These are phyloP conservation scores for Aquilaria yunnanensis DNA, from an alignment of 345 rosid species.

Conservation along the genomic window DNA sequence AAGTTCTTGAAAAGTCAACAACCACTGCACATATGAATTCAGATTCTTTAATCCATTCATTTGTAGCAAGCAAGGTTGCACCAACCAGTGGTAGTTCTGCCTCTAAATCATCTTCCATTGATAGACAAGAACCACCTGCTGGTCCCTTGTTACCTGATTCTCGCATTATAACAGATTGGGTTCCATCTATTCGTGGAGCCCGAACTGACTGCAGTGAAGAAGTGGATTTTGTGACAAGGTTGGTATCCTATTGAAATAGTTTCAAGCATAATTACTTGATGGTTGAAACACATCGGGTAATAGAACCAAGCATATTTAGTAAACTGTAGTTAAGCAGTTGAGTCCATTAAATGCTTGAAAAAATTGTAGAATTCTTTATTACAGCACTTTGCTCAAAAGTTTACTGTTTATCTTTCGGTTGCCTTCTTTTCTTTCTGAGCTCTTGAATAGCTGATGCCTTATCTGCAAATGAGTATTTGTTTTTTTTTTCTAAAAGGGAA, in stretches of 20 bases:
- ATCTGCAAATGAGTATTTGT: no score
- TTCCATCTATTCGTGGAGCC: slow-evolving; percentile 40
- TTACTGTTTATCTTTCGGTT: background rate
- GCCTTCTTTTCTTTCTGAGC: background rate
- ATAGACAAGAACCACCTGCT: slow-evolving; percentile 30
- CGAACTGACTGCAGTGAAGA: slow-evolving; percentile 36
- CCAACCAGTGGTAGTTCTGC: slow-evolving; percentile 24
- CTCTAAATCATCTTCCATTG: slow-evolving; percentile 25
- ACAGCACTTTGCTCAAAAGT: no score
- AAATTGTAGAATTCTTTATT: no score
- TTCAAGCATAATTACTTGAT: no score
- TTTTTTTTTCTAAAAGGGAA: no score
- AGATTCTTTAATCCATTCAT: slow-evolving; percentile 33
- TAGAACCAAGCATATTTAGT: no score
- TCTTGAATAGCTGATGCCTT: no score
- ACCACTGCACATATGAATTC: slow-evolving; percentile 38
- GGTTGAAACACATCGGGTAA: no score
- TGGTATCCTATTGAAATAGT: slow-evolving; percentile 13
- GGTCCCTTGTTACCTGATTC: slow-evolving; percentile 47
- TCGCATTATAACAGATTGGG: slow-evolving; percentile 78
- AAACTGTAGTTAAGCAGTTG: no score
- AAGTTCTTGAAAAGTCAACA: slow-evolving; percentile 20
- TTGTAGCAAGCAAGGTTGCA: slow-evolving; percentile 19
- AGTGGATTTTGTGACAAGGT: slow-evolving; percentile 87
- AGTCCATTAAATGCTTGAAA: no score